Conservation (phyloP, 208 protist genomes). For the Crithidia brevicula region DNA sequence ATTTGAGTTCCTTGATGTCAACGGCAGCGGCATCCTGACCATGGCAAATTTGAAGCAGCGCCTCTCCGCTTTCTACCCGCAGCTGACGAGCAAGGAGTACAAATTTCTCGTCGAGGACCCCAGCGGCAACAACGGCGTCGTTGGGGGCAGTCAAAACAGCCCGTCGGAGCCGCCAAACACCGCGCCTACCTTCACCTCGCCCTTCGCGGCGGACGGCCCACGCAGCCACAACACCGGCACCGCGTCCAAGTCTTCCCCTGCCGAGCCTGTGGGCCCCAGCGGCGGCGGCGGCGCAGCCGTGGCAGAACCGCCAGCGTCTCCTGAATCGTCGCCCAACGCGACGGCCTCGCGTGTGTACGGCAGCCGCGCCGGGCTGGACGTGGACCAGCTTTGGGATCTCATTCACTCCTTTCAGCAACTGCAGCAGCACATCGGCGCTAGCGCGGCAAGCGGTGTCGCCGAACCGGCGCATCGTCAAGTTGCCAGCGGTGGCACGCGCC, state of each 20-base stretch:
- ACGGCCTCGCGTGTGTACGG: not conserved
- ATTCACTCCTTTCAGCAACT: conserved; percentile 82
- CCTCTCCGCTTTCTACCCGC: conserved; percentile 92
- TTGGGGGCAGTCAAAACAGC: not conserved
- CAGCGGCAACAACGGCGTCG: conserved; percentile 15
- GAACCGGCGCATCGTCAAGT: not conserved
- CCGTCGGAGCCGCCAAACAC: not conserved
- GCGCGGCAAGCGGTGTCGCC: not conserved
- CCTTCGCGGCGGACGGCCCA: not conserved
- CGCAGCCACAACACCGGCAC: not conserved
- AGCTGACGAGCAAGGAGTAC: conserved; percentile 93
- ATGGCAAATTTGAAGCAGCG: conserved; percentile 86
- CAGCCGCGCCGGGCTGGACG: conserved; percentile 61
- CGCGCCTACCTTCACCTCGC: not conserved
- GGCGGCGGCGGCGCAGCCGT: not conserved
- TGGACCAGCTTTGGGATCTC: conserved; percentile 87
- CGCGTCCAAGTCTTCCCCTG: not conserved
- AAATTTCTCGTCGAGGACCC: conserved; percentile 92
- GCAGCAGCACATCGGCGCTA: not conserved
- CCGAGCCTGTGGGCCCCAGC: not conserved
- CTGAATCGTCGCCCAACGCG: not conserved
- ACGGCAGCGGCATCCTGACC: conserved; percentile 79
- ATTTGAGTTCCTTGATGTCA: conserved; percentile 93
- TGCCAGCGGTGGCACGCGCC: not conserved
- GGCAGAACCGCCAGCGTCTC: not conserved